Base-by-base conservation (phyloP, 768 basidiomycete genomes). In the Austroboletus festivus region DNA sequence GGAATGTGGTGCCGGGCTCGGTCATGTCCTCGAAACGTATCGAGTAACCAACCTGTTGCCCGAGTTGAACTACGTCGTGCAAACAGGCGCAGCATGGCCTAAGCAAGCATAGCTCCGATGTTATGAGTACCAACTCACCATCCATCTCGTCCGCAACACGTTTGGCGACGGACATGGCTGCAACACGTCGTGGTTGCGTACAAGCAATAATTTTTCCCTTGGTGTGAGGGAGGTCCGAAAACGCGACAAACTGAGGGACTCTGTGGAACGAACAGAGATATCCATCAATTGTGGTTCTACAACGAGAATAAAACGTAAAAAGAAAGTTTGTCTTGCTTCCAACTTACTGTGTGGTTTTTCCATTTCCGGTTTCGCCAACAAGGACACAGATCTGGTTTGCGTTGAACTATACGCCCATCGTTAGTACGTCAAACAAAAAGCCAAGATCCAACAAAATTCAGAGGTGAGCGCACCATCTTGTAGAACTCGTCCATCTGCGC, bases 141-240 rank as follows among this genome's bases (percentile, higher is more conserved):
- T 98, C 95, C 93, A 98, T 94, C 70, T 98, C 95, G 62, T 98
- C 95, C 5, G 95, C 93, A 2, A 99, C 95, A 71, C 95, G 93
- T 68, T 95, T 94, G 20, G 95, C 95, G 2, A 97, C 95, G 15
- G 89, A 91, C 92, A 96, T 97, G 9, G 95, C 93, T 11, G 95
- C 93, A 4, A 99, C 93, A 72, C 95, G 80, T 59, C 95, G 78
- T 1, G 95, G 95, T 64, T 99, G 95, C 2, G 95, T 99, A 61
- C 95, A 99, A 1, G 95, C 95, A 4, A 99, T 85, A 58, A 97
- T 71, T 67, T 93, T 96, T 31, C 90, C 85, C 65, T 81, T 87
- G 5, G 84, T 81, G 63, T 96, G 93, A 0, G 93, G 93, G 26
- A 96, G 69, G 68, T 98, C 95, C 3, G 91, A 91, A 67, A 84